A percentile compares a stretch with the other conserved stretches of the same genome.
Evolutionary conservation across 495 filamentous ascomycete genomes (phyloP).

Genomic region (Lasiosphaeriaceae sp.): DNA sequence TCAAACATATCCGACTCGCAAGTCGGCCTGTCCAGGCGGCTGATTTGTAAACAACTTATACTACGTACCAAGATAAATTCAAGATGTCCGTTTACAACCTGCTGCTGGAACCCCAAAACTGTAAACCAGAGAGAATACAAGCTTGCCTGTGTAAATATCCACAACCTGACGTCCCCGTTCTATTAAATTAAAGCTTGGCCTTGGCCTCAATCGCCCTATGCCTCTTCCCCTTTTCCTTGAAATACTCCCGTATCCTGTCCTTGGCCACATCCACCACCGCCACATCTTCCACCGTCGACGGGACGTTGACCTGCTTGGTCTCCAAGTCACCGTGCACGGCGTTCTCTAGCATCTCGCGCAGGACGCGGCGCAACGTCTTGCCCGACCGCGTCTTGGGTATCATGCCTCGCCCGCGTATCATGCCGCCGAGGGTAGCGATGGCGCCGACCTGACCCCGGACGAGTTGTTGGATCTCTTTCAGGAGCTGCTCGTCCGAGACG

Average conservation of each 20-base stretch:
- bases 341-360: slow-evolving; percentile 77
- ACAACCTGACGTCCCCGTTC: background rate
- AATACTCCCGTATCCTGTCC: slow-evolving; percentile 47
- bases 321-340: slow-evolving; percentile 49
- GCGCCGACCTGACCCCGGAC: slow-evolving; percentile 83
- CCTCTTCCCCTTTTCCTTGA: slow-evolving; percentile 38
- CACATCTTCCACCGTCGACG: slow-evolving; percentile 53
- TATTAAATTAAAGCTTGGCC: slow-evolving; percentile 49
- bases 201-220: slow-evolving; percentile 51
- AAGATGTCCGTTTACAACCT: too few species aligned
- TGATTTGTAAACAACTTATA: too few species aligned
- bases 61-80: too few species aligned
- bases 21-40: too few species aligned
- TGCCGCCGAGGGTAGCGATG: slow-evolving; percentile 78
- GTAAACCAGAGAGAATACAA: too few species aligned
- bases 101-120: too few species aligned
- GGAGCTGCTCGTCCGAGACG: slow-evolving; percentile 43
- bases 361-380: slow-evolving; percentile 77
- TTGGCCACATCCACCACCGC: slow-evolving; percentile 47
- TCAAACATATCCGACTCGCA: too few species aligned
- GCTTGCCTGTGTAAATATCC: too few species aligned
- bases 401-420: slow-evolving; percentile 82
- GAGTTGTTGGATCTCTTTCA: slow-evolving; percentile 54
- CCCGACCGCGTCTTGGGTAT: slow-evolving; percentile 88
- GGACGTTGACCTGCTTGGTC: slow-evolving; percentile 42